Evolutionary conservation across 345 rosid genomes (phyloP), one percentile per base, ranked within the genome.

Genomic region (Hevea brasiliensis): DNA sequence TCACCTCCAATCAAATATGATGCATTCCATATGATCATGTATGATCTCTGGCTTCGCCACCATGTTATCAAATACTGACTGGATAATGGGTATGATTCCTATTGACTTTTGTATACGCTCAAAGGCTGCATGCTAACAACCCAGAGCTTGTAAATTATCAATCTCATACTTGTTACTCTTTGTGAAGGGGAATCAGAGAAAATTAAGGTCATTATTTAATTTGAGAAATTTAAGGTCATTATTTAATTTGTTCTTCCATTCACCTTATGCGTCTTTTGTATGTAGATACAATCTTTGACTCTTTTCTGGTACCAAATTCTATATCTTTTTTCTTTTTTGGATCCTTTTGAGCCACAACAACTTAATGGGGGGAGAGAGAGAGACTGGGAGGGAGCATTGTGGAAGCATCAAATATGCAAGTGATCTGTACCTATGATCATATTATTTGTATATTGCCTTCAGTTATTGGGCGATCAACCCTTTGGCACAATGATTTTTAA

Each of bases 1-100:
- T 71, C 95, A 51, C 96, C 98, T 15, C 90, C 99, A 0, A 18
- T 88, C 55, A 85, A 84, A 74, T 84, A 76, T 6, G 99, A 93
- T 62, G 93, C 96, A 58, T 96, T 96, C 81, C 97, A 96, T 78
- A 93, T 93, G 98, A 89, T 93, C 75, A 91, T 96, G 91, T 90
- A 88, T 62, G 98, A 96, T 56, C 87, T 96, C 48, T 96, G 99
- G 99, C 80, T 91, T 78, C 95, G 98, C 64, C 98, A 76, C 76
- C 96, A 89, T 71, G 91, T 91, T 61, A 85, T 96, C 79, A 89
- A 85, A 79, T 96, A 95, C 84, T 95, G 76, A 83, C 77, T 50
- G 60, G 62, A 45, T 41, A 50, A 15, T 37, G 23, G 54, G 37
- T 12, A 63, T 51, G 24, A 60, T 51, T 48, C 42, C n/a, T 7